These are phyloP conservation scores for Globisporangium cystogenes DNA, from an alignment of 352 stramenopile genomes.

Conservation along the genomic window DNA sequence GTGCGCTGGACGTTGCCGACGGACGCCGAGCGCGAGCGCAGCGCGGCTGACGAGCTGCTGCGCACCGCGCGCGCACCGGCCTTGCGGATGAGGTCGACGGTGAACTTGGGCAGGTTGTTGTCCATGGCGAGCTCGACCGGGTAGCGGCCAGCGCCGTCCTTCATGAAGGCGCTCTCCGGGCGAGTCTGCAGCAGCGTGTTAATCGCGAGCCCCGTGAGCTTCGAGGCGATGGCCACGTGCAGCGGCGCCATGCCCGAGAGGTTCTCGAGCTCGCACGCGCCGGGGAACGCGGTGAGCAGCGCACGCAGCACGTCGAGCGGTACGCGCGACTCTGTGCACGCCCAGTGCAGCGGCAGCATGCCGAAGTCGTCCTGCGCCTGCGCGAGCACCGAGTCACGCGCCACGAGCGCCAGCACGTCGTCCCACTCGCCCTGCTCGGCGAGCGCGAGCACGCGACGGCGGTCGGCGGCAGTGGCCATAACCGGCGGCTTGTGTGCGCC, in stretches of 20 bases:
- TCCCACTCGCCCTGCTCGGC: slow-evolving; percentile 68
- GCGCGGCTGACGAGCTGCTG: slow-evolving; percentile 19
- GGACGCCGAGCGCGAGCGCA: slow-evolving; percentile 23
- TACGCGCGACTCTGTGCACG: slow-evolving; percentile 57
- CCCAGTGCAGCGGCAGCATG: slow-evolving; percentile 84
- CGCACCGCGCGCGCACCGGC: slow-evolving; percentile 34
- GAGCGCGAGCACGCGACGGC: slow-evolving; percentile 43
- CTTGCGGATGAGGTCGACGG: slow-evolving; percentile 67
- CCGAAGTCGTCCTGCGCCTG: slow-evolving; percentile 75
- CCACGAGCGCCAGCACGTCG: slow-evolving; percentile 41
- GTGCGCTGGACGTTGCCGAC: slow-evolving; percentile 17
- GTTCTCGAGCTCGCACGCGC: slow-evolving; percentile 58
- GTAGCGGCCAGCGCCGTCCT: slow-evolving; percentile 49
- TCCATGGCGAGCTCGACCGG: slow-evolving; percentile 60
- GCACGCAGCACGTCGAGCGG: slow-evolving; percentile 36
- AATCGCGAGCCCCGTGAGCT: slow-evolving; percentile 54
- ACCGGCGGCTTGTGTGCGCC: no score
- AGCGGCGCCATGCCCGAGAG: slow-evolving; percentile 74
- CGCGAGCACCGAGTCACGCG: slow-evolving; percentile 27
- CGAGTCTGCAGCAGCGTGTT: slow-evolving; percentile 34
- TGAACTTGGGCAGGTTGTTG: slow-evolving; percentile 57
- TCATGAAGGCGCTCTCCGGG: slow-evolving; percentile 32
- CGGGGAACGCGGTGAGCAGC: slow-evolving; percentile 47
- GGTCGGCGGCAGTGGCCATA: no score
- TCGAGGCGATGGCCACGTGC: slow-evolving; percentile 74